Percentiles rank a stretch among this genome's conserved stretches.
Evolutionary conservation across 257 asterid species (phyloP).

Genomic region (Apocynum venetum): DNA sequence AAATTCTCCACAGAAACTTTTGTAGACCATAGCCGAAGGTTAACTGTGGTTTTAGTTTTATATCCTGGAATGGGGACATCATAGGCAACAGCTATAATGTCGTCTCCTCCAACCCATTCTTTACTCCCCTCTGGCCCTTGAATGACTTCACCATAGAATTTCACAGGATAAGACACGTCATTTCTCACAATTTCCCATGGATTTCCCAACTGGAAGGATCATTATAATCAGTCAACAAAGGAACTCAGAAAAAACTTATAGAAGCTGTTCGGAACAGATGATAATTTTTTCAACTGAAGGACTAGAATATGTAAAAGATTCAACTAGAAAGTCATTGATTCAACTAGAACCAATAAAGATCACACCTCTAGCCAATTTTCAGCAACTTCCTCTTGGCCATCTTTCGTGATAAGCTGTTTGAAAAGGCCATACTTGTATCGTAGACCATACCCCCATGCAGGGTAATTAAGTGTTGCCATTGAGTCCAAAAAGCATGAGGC

Average conservation of each 20-base stretch:
- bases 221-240: slow-evolving; percentile 12
- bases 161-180: slow-evolving; percentile 53
- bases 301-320: not conserved
- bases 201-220: slow-evolving; percentile 49
- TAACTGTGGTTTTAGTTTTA: slow-evolving; percentile 54
- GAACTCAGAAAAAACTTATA: slow-evolving; percentile 2
- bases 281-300: not conserved
- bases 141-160: slow-evolving; percentile 54
- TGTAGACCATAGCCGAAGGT: slow-evolving; percentile 60
- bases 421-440: slow-evolving; percentile 61
- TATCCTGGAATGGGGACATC: slow-evolving; percentile 76
- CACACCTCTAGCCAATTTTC: slow-evolving; percentile 66
- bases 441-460: slow-evolving; percentile 72
- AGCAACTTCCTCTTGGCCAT: slow-evolving; percentile 65
- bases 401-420: slow-evolving; percentile 58
- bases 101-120: slow-evolving; percentile 64
- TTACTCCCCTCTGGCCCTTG: slow-evolving; percentile 43
- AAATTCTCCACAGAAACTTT: slow-evolving; percentile 49
- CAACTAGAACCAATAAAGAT: not conserved
- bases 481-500: slow-evolving; percentile 69
- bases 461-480: slow-evolving; percentile 56
- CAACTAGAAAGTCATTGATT: not conserved
- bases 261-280: not conserved
- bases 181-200: slow-evolving; percentile 66
- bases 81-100: slow-evolving; percentile 53